Base-by-base conservation (phyloP, 169 alveolate genomes). In the Amoebophrya sp. region DNA sequence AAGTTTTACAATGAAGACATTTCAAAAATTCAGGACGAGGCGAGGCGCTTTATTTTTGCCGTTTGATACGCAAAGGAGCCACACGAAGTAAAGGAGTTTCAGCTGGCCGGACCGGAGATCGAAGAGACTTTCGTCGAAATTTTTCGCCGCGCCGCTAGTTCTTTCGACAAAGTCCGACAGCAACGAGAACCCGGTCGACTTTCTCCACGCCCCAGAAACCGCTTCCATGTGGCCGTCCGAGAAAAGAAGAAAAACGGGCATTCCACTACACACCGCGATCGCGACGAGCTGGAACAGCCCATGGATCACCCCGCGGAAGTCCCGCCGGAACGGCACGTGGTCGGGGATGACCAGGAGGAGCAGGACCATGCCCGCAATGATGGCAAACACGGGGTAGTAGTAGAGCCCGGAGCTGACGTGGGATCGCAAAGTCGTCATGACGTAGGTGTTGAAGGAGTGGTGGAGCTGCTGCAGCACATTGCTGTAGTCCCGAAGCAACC, bases 401-500 rank as follows among this genome's bases (percentile, higher is more conserved):
- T 66, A 66, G 35, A 66, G 83, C 12, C 83, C 83, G 35, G 32
- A 7, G 35, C 83, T 66, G 32, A 66, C 83, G 35, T 66, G 83
- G 35, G 38, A 25, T 12, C 32, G 12, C 10, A 66, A 25, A 12
- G 32, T 25, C 10, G 83, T 66, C 83, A 66, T 66, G 2, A 66
- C 83, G 35, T 66, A 66, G 32, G 83, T 66, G 35, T 66, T 66
- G 83, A 66, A 66, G 32, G 83, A 66, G 83, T 66, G 83, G 35
- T 66, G 83, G 10, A 66, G 35, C 18, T 66, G 83, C 83, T 66
- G 83, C 83, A 66, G 83, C 39, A 66, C 83, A 25, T 66, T 66
- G 32, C 35, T 12, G 83, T 66, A 66, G 35, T 66, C 83, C 83
- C 83, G 12, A 2, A 66, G 32, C 35, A 66, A 1, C 10, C 83